These are phyloP conservation scores for Spathaspora hagerdaliae DNA, from an alignment of 805 yeast genomes.

Conservation along the genomic window DNA sequence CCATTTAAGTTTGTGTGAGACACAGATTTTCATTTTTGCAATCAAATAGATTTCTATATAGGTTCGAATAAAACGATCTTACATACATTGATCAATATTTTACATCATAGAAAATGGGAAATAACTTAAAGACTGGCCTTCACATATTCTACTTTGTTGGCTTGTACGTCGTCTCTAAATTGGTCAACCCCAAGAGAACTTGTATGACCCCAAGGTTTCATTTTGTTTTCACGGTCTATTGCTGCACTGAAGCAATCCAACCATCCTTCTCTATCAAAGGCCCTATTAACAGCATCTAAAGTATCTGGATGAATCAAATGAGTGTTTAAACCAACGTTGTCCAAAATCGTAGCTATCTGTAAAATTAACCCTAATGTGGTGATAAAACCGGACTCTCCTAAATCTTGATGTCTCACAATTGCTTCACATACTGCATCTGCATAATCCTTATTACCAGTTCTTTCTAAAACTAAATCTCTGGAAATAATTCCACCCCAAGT, in stretches of 20 bases:
- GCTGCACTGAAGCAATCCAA: slow-evolving; percentile 25
- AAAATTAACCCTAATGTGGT: slow-evolving; percentile 29
- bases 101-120: neutral
- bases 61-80: too few relatives aligned
- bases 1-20: too few relatives aligned
- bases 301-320: slow-evolving; percentile 25
- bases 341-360: slow-evolving; percentile 30
- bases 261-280: slow-evolving; percentile 27
- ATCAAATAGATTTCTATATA: too few relatives aligned
- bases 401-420: slow-evolving; percentile 31
- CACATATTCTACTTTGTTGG: slow-evolving; percentile 19
- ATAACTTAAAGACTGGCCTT: slow-evolving; percentile 4
- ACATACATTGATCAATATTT: neutral
- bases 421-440: slow-evolving; percentile 36
- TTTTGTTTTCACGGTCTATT: slow-evolving; percentile 24
- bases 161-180: slow-evolving; percentile 24
- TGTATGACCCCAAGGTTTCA: slow-evolving; percentile 37
- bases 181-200: slow-evolving; percentile 25
- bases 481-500: slow-evolving; percentile 29
- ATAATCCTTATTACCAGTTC: slow-evolving; percentile 19
- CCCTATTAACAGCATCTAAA: slow-evolving; percentile 20
- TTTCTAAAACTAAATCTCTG: slow-evolving; percentile 19
- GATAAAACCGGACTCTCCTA: slow-evolving; percentile 28
- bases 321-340: slow-evolving; percentile 26
- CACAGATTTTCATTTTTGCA: too few relatives aligned